A percentile compares a stretch with the other conserved stretches of the same genome.
Conservation (phyloP, 768 basidiomycete genomes). For the Clitopilus passeckerianus region DNA sequence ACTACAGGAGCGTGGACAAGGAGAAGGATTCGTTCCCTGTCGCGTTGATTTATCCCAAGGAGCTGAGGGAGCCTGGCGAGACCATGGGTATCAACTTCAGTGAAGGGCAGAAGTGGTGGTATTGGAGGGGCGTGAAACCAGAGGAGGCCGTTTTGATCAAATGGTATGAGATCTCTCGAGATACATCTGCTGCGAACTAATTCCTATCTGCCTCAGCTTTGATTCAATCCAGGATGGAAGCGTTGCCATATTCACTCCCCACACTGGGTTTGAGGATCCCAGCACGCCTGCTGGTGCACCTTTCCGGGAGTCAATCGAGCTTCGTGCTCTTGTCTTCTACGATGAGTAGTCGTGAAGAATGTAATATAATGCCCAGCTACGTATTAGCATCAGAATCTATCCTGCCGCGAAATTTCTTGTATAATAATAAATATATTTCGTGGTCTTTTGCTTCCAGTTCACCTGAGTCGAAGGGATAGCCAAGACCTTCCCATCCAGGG, state of each 20-base stretch:
- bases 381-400: neutral
- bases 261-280: slow-evolving; percentile 58
- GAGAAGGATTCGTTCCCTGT: slow-evolving; percentile 25
- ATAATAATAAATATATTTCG: neutral
- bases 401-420: neutral
- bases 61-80: slow-evolving; percentile 24
- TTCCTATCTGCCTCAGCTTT: slow-evolving; percentile 3
- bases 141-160: slow-evolving; percentile 34
- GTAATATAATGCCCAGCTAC: neutral
- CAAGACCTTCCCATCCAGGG: too few species aligned
- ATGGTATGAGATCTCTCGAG: slow-evolving; percentile 19
- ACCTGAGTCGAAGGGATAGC: too few species aligned
- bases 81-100: slow-evolving; percentile 27
- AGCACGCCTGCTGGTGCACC: slow-evolving; percentile 44
- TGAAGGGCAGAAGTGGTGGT: slow-evolving; percentile 31
- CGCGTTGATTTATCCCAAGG: slow-evolving; percentile 25
- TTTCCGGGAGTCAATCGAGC: slow-evolving; percentile 53
- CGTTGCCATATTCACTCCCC: slow-evolving; percentile 54
- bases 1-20: slow-evolving; percentile 31
- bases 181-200: neutral
- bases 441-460: too few species aligned
- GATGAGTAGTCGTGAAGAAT: slow-evolving; percentile 16
- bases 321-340: slow-evolving; percentile 62
- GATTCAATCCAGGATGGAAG: slow-evolving; percentile 34
- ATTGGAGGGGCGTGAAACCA: slow-evolving; percentile 24